Base-by-base conservation (phyloP, 257 asterid species). In the Salvia splendens region DNA sequence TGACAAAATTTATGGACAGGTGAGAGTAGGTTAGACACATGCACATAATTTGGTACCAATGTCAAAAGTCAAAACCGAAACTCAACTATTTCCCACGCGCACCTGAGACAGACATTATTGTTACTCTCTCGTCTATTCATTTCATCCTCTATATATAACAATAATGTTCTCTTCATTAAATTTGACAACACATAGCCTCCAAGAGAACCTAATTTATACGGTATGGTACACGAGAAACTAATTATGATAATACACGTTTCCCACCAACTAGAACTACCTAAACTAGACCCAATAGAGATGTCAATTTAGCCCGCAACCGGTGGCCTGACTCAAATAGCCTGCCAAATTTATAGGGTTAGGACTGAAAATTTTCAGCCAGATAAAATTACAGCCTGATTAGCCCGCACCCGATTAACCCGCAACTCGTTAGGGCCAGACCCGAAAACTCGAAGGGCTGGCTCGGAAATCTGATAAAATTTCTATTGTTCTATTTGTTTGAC, bases 221-320 rank as follows among this genome's bases (percentile, higher is more conserved):
- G 64, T 16, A 52, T 30, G 64, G 76, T 28, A 69, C 52, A 57
- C 45, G 33, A 11, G 3, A 8, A 24, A 9, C 79, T 72, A 71
- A 65, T 59, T 16, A 16, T 4, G 12, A 15, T n/a, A 6, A 1
- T 4, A 71, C 83, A 77, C 77, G 83, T 68, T 72, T 68, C 72
- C 78, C 80, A 79, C 81, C 74, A 82, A 76, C 84, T 24, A 73
- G 74, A 81, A 63, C 82, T 64, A 65, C 76, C 78, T 33, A 71
- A 74, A 45, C 57, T 49, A 64, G 51, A 70, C 77, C 30, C 30
- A 24, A 24, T n/a, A n/a, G n/a, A n/a, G n/a, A n/a, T n/a, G n/a
- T n/a, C n/a, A n/a, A n/a, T n/a, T n/a, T n/a, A n/a, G n/a, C n/a
- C n/a, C n/a, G n/a, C n/a, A n/a, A n/a, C n/a, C n/a, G n/a, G n/a